Evolutionary conservation across 2,329 filamentous ascomycete genomes (phyloP).

Genomic region (Aspergillus amoenus): DNA sequence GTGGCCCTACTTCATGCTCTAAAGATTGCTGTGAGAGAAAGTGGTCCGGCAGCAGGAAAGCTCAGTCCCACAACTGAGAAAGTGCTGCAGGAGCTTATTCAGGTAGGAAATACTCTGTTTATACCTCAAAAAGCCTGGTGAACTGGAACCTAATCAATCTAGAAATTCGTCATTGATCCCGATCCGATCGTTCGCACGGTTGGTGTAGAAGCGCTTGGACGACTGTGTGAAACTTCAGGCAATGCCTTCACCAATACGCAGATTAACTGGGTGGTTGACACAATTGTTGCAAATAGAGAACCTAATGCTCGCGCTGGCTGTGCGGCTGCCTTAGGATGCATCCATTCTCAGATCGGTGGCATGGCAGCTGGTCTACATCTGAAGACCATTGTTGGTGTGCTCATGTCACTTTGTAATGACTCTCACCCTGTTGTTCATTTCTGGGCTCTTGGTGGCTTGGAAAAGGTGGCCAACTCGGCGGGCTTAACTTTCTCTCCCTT

Average conservation of each 20-base stretch:
- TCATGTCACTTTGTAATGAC: slow-evolving; percentile 97
- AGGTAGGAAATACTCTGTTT: slow-evolving; percentile 57
- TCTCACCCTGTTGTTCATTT: slow-evolving; percentile 94
- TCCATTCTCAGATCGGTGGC: slow-evolving; percentile 91
- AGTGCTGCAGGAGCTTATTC: slow-evolving; percentile 65
- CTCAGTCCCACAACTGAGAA: slow-evolving; percentile 77
- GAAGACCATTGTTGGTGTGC: slow-evolving; percentile 93
- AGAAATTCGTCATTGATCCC: slow-evolving; percentile 73
- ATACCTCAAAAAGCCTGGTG: background rate
- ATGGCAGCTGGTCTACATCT: slow-evolving; percentile 97
- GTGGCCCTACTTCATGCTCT: slow-evolving; percentile 76
- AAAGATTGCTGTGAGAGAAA: slow-evolving; percentile 82
- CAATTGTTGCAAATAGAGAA: slow-evolving; percentile 89
- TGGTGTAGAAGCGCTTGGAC: slow-evolving; percentile 80
- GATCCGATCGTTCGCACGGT: slow-evolving; percentile 85
- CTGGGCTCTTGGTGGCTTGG: slow-evolving; percentile 88
- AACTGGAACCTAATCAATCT: slow-evolving; percentile 7
- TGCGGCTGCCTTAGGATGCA: slow-evolving; percentile 87
- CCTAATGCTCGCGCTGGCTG: slow-evolving; percentile 91
- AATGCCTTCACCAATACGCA: slow-evolving; percentile 86
- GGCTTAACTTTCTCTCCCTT: slow-evolving; percentile 89
- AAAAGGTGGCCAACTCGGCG: slow-evolving; percentile 84
- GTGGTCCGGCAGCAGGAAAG: slow-evolving; percentile 68
- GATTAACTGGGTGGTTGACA: slow-evolving; percentile 89
- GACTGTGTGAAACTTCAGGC: slow-evolving; percentile 80